phyloP scores from a whole-genome alignment of 2,329 filamentous ascomycete species.

The Diaporthe velutina region DNA sequence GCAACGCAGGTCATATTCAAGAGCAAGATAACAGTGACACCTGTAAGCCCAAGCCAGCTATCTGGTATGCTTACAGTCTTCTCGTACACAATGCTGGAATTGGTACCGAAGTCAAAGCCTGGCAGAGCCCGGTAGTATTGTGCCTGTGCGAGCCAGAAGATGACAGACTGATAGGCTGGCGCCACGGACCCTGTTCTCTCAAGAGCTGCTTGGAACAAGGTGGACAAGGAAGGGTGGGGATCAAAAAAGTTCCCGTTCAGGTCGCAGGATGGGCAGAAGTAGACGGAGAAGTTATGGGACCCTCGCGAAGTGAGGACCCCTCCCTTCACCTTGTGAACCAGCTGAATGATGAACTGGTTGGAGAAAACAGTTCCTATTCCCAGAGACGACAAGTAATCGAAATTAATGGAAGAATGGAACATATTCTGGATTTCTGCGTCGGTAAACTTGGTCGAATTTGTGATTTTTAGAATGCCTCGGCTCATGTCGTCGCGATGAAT shows the following conservation, averaged over 20 bases:
- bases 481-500: not conserved
- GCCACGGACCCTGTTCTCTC: not conserved
- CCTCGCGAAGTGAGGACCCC: not conserved
- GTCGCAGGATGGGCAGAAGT: not conserved
- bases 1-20: not conserved
- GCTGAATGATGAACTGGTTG: not conserved
- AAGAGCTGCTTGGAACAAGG: not conserved
- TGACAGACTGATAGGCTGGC: not conserved
- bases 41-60: not conserved
- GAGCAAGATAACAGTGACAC: not conserved
- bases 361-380: not conserved
- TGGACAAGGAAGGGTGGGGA: not conserved
- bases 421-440: not conserved
- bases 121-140: slow-evolving; percentile 1
- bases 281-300: not conserved
- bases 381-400: not conserved
- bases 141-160: slow-evolving; percentile 8
- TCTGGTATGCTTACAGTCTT: not conserved
- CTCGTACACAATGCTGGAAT: not conserved
- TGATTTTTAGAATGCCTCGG: not conserved
- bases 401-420: not conserved
- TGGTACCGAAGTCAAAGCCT: not conserved
- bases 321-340: not conserved
- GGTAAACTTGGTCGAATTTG: not conserved
- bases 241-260: not conserved